Evolutionary conservation across 768 basidiomycete genomes (phyloP), one percentile per base, ranked within the genome.

Genomic region (Pholiota molesta): DNA sequence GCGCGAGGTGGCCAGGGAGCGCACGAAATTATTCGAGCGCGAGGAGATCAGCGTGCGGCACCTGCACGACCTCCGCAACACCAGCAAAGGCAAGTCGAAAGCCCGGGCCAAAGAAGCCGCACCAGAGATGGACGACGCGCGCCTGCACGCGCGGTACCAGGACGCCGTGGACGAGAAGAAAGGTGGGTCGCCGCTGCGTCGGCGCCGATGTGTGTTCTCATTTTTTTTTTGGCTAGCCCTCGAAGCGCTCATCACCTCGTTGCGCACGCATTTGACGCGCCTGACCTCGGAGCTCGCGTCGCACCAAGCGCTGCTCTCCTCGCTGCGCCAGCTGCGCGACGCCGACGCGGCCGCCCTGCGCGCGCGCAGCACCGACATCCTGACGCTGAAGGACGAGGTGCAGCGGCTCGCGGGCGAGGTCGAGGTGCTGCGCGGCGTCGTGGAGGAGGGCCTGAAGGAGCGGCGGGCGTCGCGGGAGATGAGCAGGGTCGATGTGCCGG

Each of bases 151-250:
- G 62, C 78, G 88, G 55, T 94, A 95, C 66, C 82, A 82, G 60
- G 89, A 92, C 65, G 90, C 86, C 5, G 90, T 96, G 0, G 90
- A 92, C 63, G 94, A 95, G 73, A 95, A 95, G 73, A 92, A 92
- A 81, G 92, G 94, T 94, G 54, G 10, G 74, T 69, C 56, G 60
- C 69, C 56, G 59, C n/a, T 31, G 56, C 29, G 10, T 14, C 13
- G 94, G 92, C 89, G 5, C 5, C 5, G 13, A 26, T 75, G 73
- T n/a, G 4, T 49, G 23, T 26, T 29, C 60, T 64, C 67, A 59
- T 68, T 58, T 1, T 16, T 29, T 59, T 37, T n/a, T n/a, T n/a
- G n/a, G n/a, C 68, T 49, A 96, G 95, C 92, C 16, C 78, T 97
- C 2, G 95, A 97, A 73, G 85, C 89, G 0, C 78, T 97, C 6